Evolutionary conservation across 768 basidiomycete species (phyloP), one percentile per base, ranked within the genome.

Genomic region (Tricholoma bakamatsutake): DNA sequence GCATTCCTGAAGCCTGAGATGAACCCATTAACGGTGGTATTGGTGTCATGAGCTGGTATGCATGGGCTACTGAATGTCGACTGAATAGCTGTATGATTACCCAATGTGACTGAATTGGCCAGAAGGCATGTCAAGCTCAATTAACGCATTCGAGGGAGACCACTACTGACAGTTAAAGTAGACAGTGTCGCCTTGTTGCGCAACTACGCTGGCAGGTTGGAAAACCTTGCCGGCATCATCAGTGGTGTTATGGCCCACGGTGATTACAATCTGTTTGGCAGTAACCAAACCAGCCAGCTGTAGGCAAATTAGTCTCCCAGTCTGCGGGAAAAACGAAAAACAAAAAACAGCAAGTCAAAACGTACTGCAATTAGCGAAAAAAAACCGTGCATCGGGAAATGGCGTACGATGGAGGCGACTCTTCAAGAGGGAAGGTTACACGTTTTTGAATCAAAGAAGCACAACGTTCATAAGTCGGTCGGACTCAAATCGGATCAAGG

Each of bases 51-150:
- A 1, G 73, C 73, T n/a, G 76, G 75, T 50, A 78, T 67, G 61
- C 84, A 87, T 5, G 84, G 85, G 6, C 61, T 58, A 11, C 69
- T 73, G 62, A 85, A 87, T 2, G 75, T 74, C 9, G 84, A 81
- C 67, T 84, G 78, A 0, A 75, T 83, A 37, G 73, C 82, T 30
- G 78, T 81, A 68, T 77, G 80, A 64, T 76, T 80, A 50, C 77
- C 79, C 54, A 73, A 61, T 1, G 77, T 80, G 69, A 84, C 77
- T 81, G 58, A n/a, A 45, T 34, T 6, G 35, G 35, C 35, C 12
- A 37, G 11, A 34, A 12, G 31, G 8, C 21, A 45, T 45, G 28
- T 35, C 50, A 45, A 42, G 18, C 27, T 28, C 39, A 53, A 39
- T 17, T 52, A 24, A 12, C 31, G 27, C 7, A 39, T 13, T 24